A percentile compares a stretch with the other conserved stretches of the same genome.
These are phyloP conservation scores for Middelhovenomyces tepae DNA, from an alignment of 805 yeast genomes.

Conservation along the genomic window DNA sequence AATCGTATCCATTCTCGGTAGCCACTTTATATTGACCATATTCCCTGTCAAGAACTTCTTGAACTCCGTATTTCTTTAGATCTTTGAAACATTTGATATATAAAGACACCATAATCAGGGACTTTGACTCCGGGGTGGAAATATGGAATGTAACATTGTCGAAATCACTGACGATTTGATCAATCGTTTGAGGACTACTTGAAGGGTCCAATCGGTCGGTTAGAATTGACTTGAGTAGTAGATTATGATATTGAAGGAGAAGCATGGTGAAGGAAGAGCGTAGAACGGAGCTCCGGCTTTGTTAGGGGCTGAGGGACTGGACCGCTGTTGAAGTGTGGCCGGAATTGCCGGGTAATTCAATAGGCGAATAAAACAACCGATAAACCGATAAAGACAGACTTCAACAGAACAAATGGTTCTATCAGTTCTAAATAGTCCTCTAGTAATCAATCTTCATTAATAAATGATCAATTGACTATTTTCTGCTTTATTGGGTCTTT, in stretches of 20 bases:
- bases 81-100: conserved; percentile 73
- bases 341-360: too few species aligned
- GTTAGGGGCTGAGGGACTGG: too few species aligned
- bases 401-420: too few species aligned
- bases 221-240: conserved; percentile 72
- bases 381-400: too few species aligned
- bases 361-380: too few species aligned
- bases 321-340: too few species aligned
- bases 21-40: conserved; percentile 40
- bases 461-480: too few species aligned
- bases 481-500: too few species aligned
- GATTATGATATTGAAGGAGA: conserved; percentile 75
- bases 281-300: too few species aligned
- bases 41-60: conserved; percentile 37
- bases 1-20: conserved; percentile 75
- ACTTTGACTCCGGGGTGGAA: conserved; percentile 74
- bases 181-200: conserved; percentile 42
- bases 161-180: conserved; percentile 87
- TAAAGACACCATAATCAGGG: conserved; percentile 56
- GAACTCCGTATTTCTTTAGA: conserved; percentile 51
- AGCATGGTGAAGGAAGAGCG: too few species aligned
- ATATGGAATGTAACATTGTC: conserved; percentile 93
- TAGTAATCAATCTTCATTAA: too few species aligned
- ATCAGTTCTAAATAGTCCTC: too few species aligned
- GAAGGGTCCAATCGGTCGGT: conserved; percentile 55